Percentiles rank a stretch among this genome's conserved stretches.
These are phyloP conservation scores for Talaromyces rugulosus DNA, from an alignment of 2,329 filamentous ascomycete genomes.

Conservation along the genomic window DNA sequence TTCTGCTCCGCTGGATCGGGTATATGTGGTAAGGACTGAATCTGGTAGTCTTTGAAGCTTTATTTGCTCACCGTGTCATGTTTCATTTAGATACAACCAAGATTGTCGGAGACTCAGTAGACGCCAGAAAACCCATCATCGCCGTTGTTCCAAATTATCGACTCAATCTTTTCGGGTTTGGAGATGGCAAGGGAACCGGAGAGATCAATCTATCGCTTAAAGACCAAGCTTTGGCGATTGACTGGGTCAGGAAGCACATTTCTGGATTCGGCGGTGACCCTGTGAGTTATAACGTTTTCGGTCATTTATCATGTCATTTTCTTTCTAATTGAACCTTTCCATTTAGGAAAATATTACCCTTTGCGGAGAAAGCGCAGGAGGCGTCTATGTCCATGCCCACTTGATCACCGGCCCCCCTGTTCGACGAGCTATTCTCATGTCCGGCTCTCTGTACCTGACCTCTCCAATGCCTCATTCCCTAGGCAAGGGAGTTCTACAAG, in stretches of 20 bases:
- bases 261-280: constrained; percentile 38
- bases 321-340: not conserved
- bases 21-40: constrained; percentile 34
- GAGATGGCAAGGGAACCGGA: constrained; percentile 27
- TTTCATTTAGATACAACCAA: constrained; percentile 26
- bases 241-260: constrained; percentile 39
- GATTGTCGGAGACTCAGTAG: constrained; percentile 34
- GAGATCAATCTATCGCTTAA: constrained; percentile 40
- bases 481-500: constrained; percentile 28
- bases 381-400: constrained; percentile 44
- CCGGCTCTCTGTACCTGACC: constrained; percentile 42
- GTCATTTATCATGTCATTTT: not conserved
- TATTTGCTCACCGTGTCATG: not conserved
- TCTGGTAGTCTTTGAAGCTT: not conserved
- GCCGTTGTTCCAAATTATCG: constrained; percentile 43
- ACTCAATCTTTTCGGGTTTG: constrained; percentile 45
- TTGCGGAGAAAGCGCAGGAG: constrained; percentile 46
- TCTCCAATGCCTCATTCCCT: constrained; percentile 36
- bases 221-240: constrained; percentile 30
- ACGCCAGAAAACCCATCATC: constrained; percentile 33
- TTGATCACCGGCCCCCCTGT: constrained; percentile 29
- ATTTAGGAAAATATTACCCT: constrained; percentile 38
- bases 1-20: constrained; percentile 41
- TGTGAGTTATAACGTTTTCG: constrained; percentile 16
- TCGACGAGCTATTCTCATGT: constrained; percentile 36